A percentile compares a stretch with the other conserved stretches of the same genome.
Conservation (phyloP, 179 eudicot species). For the Actinidia arguta region DNA sequence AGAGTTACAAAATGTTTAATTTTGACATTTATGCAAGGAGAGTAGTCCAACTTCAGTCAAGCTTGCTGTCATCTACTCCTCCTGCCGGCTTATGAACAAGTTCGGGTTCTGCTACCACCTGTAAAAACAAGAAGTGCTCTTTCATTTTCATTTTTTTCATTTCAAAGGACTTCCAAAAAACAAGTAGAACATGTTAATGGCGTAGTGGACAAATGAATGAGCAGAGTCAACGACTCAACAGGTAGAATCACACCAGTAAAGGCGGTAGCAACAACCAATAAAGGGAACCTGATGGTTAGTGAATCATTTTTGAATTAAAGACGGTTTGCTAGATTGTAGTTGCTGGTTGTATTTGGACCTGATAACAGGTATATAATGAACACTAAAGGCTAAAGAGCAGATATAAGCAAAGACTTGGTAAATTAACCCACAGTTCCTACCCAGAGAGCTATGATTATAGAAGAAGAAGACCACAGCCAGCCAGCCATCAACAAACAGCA, state of each 20-base stretch:
- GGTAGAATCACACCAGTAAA: neutral
- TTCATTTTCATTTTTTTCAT: neutral
- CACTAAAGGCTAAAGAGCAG: neutral
- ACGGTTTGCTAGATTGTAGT: neutral
- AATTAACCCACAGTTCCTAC: neutral
- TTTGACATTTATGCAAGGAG: neutral
- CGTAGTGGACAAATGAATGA: neutral
- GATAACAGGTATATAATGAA: neutral
- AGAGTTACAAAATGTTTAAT: neutral
- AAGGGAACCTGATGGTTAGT: neutral
- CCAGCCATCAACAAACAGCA: neutral
- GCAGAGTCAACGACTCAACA: neutral
- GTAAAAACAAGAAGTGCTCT: neutral
- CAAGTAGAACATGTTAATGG: neutral
- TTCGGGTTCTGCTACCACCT: constrained; percentile 25
- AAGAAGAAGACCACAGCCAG: neutral
- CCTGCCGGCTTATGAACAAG: constrained; percentile 14
- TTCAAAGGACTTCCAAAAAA: neutral
- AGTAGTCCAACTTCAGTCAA: constrained; percentile 24
- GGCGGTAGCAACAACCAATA: neutral
- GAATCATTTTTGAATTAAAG: neutral
- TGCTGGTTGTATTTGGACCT: neutral
- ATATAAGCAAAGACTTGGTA: neutral
- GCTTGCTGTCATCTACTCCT: constrained; percentile 22
- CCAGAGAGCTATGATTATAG: neutral